Evolutionary conservation across 2,329 filamentous ascomycete species (phyloP).

Genomic region (Hypoxylon sp.): DNA sequence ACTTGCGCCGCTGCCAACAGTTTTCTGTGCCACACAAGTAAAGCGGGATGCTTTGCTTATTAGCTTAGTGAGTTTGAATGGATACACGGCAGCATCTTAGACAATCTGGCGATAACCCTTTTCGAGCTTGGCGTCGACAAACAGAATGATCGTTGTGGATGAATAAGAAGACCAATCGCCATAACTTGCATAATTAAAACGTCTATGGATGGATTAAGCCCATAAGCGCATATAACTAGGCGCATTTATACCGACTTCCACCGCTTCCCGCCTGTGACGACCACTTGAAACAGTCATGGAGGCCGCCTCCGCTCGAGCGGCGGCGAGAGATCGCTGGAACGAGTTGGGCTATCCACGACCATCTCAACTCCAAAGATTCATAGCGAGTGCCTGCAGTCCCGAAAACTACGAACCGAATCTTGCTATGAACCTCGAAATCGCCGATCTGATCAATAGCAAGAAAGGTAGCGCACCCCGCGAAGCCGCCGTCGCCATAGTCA

Average conservation of each 20-base stretch:
- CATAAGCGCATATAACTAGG: slow-evolving; percentile 40
- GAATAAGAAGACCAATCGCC: slow-evolving; percentile 31
- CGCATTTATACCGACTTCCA: slow-evolving; percentile 28
- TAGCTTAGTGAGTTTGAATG: slow-evolving; percentile 8
- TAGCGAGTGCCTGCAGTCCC: slow-evolving; percentile 95
- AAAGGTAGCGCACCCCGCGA: slow-evolving; percentile 96
- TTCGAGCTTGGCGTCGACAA: slow-evolving; percentile 24
- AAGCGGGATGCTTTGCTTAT: slow-evolving; percentile 32
- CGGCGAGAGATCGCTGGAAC: slow-evolving; percentile 93
- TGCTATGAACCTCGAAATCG: slow-evolving; percentile 94
- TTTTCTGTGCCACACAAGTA: slow-evolving; percentile 34
- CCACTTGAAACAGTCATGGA: slow-evolving; percentile 74
- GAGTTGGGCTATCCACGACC: slow-evolving; percentile 83
- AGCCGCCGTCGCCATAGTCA: slow-evolving; percentile 92
- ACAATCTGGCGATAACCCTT: slow-evolving; percentile 28
- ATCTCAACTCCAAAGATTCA: slow-evolving; percentile 93
- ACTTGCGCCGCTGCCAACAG: slow-evolving; percentile 29
- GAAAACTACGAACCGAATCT: slow-evolving; percentile 99
- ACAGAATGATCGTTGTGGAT: slow-evolving; percentile 21
- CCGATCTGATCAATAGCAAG: slow-evolving; percentile 96
- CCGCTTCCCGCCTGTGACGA: slow-evolving; percentile 27
- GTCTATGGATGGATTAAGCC: slow-evolving; percentile 34
- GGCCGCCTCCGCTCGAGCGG: slow-evolving; percentile 95
- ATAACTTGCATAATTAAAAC: slow-evolving; percentile 14
- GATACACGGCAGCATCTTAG: slow-evolving; percentile 2